These are phyloP conservation scores for Anthoceros angustus DNA, from an alignment of 225 moss, liverwort and hornwort species.

Conservation along the genomic window DNA sequence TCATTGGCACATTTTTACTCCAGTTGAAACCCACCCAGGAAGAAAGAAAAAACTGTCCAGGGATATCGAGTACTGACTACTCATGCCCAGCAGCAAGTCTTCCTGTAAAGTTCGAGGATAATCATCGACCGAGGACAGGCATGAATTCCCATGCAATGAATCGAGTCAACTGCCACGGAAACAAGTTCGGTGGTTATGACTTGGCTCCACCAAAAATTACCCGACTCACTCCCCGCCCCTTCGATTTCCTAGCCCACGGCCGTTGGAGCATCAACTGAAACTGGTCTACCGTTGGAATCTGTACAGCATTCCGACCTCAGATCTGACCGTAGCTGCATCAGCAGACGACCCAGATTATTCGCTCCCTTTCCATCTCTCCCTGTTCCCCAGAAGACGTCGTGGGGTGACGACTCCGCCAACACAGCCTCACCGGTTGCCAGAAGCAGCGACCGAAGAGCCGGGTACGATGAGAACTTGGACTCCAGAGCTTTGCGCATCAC, in stretches of 20 bases:
- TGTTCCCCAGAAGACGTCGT: constrained; percentile 10
- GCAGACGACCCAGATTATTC: constrained; percentile 57
- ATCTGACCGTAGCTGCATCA: constrained; percentile 60
- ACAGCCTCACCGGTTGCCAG: constrained; percentile 52
- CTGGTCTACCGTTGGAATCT: neutral
- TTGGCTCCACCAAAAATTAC: neutral
- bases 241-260: neutral
- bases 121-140: too few relatives aligned
- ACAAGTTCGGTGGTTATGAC: neutral
- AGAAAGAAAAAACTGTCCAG: too few relatives aligned
- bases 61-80: too few relatives aligned
- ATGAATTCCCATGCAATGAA: too few relatives aligned
- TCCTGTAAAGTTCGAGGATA: too few relatives aligned
- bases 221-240: neutral
- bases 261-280: neutral
- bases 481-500: constrained; percentile 55
- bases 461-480: constrained; percentile 53
- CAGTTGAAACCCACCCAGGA: too few relatives aligned
- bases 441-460: constrained; percentile 41
- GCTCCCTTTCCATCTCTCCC: constrained; percentile 56
- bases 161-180: too few relatives aligned
- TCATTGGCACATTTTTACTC: too few relatives aligned
- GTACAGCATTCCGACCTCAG: neutral
- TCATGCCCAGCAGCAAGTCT: too few relatives aligned
- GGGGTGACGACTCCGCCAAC: constrained; percentile 63